A percentile compares a stretch with the other conserved stretches of the same genome.
These are phyloP conservation scores for Quambalaria eucalypti DNA, from an alignment of 1,284 basidiomycete species.

Conservation along the genomic window DNA sequence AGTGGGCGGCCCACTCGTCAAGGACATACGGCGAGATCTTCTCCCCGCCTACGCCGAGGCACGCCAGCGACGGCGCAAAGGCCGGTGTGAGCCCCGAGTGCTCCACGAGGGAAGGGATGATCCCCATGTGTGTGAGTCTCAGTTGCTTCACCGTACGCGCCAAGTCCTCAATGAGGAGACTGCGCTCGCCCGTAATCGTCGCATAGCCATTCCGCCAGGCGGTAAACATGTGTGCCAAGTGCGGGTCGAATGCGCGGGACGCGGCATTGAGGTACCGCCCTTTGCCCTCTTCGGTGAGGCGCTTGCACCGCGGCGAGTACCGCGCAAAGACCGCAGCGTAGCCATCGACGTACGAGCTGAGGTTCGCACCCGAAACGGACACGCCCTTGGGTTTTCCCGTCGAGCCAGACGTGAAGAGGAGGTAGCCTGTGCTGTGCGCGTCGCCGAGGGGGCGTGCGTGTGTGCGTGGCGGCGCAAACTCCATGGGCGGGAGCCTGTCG, in stretches of 20 bases:
- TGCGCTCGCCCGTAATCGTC: constrained; percentile 34
- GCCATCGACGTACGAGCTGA: constrained; percentile 8
- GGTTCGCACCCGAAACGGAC: constrained; percentile 25
- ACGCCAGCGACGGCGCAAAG: not conserved
- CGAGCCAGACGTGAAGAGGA: constrained; percentile 42
- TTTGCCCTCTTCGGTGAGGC: not conserved
- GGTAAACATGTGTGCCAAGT: constrained; percentile 43
- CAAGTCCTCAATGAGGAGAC: constrained; percentile 33
- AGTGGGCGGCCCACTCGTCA: constrained; percentile 3
- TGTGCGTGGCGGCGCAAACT: not conserved
- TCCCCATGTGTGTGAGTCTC: constrained; percentile 37
- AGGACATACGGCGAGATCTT: constrained; percentile 7
- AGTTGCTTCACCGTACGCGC: constrained; percentile 23
- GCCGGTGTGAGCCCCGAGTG: constrained; percentile 2
- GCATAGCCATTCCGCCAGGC: constrained; percentile 36
- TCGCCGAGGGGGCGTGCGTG: not conserved
- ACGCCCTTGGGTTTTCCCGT: constrained; percentile 43
- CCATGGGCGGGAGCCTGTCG: not conserved
- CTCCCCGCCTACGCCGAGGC: constrained; percentile 4
- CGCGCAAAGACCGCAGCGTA: not conserved
- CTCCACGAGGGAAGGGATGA: constrained; percentile 36
- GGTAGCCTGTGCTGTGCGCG: constrained; percentile 12
- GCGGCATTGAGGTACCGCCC: constrained; percentile 4
- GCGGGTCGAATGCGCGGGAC: constrained; percentile 39
- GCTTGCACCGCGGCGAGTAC: not conserved